phyloP scores from a whole-genome alignment of 202 grass and related monocot genomes.

The Elaeis oleifera region DNA sequence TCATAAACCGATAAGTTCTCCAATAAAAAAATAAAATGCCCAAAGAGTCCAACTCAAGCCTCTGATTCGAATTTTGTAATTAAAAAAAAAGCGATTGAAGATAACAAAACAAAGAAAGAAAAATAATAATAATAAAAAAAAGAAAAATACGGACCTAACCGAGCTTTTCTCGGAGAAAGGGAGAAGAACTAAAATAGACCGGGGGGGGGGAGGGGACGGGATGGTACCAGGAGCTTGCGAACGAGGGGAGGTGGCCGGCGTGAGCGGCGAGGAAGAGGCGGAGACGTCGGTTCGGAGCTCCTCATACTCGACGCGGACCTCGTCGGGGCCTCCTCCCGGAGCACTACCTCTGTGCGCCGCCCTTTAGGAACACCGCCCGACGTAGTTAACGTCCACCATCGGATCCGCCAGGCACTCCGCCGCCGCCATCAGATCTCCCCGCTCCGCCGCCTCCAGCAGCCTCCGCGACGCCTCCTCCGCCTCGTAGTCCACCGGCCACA shows the following conservation, averaged over 20 bases:
- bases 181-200: neutral
- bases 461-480: slow-evolving; percentile 55
- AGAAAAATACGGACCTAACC: no score
- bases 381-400: slow-evolving; percentile 79
- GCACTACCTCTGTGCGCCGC: slow-evolving; percentile 45
- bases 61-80: no score
- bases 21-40: no score
- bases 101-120: no score
- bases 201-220: neutral
- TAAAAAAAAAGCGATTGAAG: no score
- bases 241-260: slow-evolving; percentile 74
- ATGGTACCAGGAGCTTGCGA: slow-evolving; percentile 55
- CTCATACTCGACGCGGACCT: slow-evolving; percentile 47
- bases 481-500: slow-evolving; percentile 64
- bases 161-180: no score
- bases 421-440: slow-evolving; percentile 46
- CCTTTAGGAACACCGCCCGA: slow-evolving; percentile 63
- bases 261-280: slow-evolving; percentile 93
- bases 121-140: no score
- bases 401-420: slow-evolving; percentile 56
- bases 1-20: no score
- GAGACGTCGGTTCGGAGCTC: slow-evolving; percentile 93
- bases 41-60: no score
- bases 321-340: slow-evolving; percentile 61
- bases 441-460: slow-evolving; percentile 57